Evolutionary conservation across 306 rosid genomes (phyloP).

Genomic region (Canavalia gladiata): DNA sequence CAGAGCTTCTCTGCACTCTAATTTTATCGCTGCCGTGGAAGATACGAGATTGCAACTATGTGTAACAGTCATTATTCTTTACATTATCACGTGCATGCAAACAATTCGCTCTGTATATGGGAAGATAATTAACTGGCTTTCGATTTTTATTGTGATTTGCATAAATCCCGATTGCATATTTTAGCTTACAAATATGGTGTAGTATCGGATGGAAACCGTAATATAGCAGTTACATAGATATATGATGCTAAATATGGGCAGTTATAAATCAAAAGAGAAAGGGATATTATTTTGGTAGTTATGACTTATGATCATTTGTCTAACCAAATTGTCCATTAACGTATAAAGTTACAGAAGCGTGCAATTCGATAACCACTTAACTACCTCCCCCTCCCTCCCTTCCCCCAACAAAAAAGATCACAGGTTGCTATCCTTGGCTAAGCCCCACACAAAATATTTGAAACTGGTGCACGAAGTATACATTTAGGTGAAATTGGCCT

Average conservation of each 20-base stretch:
- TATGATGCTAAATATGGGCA: background rate
- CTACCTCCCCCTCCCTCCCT: no score
- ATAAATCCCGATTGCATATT: background rate
- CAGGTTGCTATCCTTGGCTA: background rate
- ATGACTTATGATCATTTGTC: background rate
- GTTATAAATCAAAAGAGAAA: background rate
- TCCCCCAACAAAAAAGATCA: background rate
- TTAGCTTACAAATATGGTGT: background rate
- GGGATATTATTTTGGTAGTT: background rate
- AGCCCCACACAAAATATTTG: background rate
- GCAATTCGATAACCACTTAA: background rate
- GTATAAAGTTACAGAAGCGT: background rate
- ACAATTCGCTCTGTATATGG: background rate
- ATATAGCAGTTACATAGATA: background rate
- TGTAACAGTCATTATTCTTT: constrained; percentile 1
- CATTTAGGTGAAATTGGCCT: background rate
- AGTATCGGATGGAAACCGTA: background rate
- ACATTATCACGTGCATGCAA: background rate
- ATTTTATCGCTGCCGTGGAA: background rate
- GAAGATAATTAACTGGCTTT: background rate
- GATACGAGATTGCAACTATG: background rate
- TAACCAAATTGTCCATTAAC: background rate
- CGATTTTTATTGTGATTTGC: background rate
- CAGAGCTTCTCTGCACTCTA: background rate
- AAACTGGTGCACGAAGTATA: background rate